phyloP scores from a whole-genome alignment of 2,329 filamentous ascomycete species.

The Phaeosphaeriaceae sp. region DNA sequence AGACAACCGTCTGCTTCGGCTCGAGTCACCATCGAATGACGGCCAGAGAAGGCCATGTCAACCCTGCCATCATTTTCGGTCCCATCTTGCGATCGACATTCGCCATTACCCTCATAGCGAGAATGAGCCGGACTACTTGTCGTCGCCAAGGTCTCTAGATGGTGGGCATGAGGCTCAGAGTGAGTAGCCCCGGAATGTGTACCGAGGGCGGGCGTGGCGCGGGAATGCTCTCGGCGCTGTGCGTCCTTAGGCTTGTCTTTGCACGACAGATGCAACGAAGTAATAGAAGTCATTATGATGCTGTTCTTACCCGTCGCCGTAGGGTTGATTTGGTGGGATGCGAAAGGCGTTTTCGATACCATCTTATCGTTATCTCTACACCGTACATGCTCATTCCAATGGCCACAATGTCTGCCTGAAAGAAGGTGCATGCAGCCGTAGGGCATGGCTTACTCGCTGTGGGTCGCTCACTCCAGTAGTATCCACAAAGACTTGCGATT shows the following conservation, averaged over 20 bases:
- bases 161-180: conserved; percentile 26
- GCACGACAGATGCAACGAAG: not conserved
- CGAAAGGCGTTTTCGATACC: not conserved
- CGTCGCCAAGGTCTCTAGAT: conserved; percentile 18
- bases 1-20: conserved; percentile 4
- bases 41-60: not conserved
- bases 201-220: no score
- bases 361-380: conserved; percentile 24
- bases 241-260: not conserved
- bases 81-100: conserved; percentile 15
- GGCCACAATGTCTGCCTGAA: conserved; percentile 2
- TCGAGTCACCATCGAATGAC: conserved; percentile 15
- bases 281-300: not conserved
- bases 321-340: not conserved
- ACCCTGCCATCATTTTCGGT: not conserved
- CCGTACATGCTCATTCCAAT: conserved; percentile 17
- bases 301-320: not conserved
- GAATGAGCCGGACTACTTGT: conserved; percentile 25
- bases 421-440: conserved; percentile 21
- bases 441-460: conserved; percentile 21
- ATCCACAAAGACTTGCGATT: conserved; percentile 29
- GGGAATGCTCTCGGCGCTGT: not conserved
- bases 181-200: conserved; percentile 6
- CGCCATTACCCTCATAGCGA: conserved; percentile 15
- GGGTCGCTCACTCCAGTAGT: conserved; percentile 22